A percentile compares a stretch with the other conserved stretches of the same genome.
Conservation (phyloP, 352 stramenopile species). For the Saprolegnia diclina region DNA sequence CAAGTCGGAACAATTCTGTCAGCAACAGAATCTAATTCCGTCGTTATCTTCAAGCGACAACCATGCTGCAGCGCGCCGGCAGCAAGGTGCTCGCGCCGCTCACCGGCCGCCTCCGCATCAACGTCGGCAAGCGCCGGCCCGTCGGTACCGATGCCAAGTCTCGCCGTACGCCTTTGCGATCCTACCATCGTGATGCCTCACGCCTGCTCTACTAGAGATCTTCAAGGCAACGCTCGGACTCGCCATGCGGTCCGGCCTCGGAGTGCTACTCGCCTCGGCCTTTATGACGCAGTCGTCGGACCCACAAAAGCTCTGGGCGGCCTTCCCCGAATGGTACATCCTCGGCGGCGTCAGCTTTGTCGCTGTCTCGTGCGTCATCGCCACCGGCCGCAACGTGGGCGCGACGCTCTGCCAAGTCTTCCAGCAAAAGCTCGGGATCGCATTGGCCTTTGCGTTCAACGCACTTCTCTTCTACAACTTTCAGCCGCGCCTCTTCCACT, state of each 20-base stretch:
- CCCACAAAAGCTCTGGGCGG: constrained; percentile 56
- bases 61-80: no score
- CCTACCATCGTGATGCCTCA: background rate
- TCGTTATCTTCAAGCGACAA: no score
- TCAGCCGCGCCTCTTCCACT: constrained; percentile 39
- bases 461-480: constrained; percentile 55
- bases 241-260: constrained; percentile 53
- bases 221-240: constrained; percentile 39
- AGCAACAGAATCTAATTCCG: no score
- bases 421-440: constrained; percentile 68
- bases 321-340: constrained; percentile 66
- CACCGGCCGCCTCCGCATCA: background rate
- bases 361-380: constrained; percentile 67
- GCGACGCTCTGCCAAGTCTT: constrained; percentile 59
- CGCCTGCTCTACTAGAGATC: constrained; percentile 12
- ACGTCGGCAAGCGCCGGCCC: background rate
- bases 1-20: no score
- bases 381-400: constrained; percentile 57
- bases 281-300: constrained; percentile 52
- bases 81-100: background rate
- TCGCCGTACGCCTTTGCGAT: background rate
- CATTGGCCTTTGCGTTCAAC: constrained; percentile 72
- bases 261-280: constrained; percentile 57
- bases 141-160: background rate
- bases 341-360: constrained; percentile 69